Evolutionary conservation across 2,329 filamentous ascomycete species (phyloP), one percentile per base, ranked within the genome.

Genomic region (Dactylella cylindrospora): DNA sequence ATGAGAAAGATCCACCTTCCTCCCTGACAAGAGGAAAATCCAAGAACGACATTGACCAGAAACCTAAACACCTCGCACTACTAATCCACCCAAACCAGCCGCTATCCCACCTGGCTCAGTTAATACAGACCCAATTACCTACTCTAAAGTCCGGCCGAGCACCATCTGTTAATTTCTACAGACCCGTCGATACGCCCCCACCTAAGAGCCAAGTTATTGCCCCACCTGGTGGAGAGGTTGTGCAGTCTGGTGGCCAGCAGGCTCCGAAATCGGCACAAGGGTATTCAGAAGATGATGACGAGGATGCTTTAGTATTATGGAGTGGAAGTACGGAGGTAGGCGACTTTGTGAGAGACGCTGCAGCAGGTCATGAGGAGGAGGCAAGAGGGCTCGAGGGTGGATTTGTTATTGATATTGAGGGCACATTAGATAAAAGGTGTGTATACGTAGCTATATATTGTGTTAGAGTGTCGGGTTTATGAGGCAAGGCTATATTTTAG

Each of bases 261-360:
- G 86, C 86, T 2, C 83, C 79, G 38, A 82, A 87, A 68, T 39
- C 55, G 2, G 43, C 36, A 1, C 49, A 79, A 71, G 70, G 65
- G 74, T 12, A 75, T 71, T 20, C 71, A 70, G 55, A 76, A 72
- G 8, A 69, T 66, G 29, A 68, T 35, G 70, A 73, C 3, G 75
- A 79, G 29, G 75, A 79, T 20, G 75, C 78, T 53, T 93, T 91
- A 76, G 88, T 95, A 2, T 84, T 89, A 23, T 96, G 90, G 90
- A 90, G 85, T 36, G 83, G 84, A 33, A 88, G 84, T 23, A 95
- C 90, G 0, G 90, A 96, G 71, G 86, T 96, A 25, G 90, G 90
- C 7, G 90, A 95, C 74, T 96, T 96, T 70, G 93, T 96, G 66
- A 83, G 89, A 6, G 90, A 96, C 70, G 90, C 90, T 0, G 88